Percentiles rank a stretch among this genome's conserved stretches.
phyloP scores from a whole-genome alignment of 495 filamentous ascomycete species.

The Bathelium albidoporum region DNA sequence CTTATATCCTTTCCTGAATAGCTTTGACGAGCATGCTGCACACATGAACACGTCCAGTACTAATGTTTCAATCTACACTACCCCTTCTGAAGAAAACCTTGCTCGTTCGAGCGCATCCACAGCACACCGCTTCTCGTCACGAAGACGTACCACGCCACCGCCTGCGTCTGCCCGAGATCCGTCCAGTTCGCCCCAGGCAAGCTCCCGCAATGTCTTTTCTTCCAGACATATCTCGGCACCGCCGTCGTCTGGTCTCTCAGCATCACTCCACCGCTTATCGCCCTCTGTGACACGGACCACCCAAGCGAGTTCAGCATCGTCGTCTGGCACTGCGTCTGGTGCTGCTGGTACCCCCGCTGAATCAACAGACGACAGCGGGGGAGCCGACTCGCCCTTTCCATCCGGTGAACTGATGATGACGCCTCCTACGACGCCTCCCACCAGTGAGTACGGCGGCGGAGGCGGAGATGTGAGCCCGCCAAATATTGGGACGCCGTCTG shows the following conservation, averaged over 20 bases:
- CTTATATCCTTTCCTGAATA: conserved; percentile 68
- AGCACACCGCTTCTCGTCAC: conserved; percentile 20
- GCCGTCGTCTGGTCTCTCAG: neutral
- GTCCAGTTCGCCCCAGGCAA: neutral
- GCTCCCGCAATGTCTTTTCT: neutral
- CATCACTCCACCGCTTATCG: conserved; percentile 5
- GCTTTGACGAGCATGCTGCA: conserved; percentile 25
- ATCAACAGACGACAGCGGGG: conserved; percentile 28
- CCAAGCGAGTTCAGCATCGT: neutral
- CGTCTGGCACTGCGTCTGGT: conserved; percentile 7
- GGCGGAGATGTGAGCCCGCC: conserved; percentile 1
- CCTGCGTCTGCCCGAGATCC: conserved; percentile 2
- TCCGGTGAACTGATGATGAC: conserved; percentile 27
- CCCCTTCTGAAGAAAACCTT: conserved; percentile 18
- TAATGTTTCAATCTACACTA: conserved; percentile 14
- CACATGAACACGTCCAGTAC: conserved; percentile 6
- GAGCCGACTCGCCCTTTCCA: conserved; percentile 20
- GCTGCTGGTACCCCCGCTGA: conserved; percentile 20
- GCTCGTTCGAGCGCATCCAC: conserved; percentile 20
- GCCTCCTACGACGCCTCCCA: conserved; percentile 31
- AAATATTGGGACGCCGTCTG: neutral
- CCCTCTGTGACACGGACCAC: conserved; percentile 14
- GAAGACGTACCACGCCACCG: conserved; percentile 13
- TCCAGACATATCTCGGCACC: conserved; percentile 5
- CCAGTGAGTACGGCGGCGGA: conserved; percentile 20